Conservation (phyloP, 202 grass and related monocot genomes). For the Carex arenaria region DNA sequence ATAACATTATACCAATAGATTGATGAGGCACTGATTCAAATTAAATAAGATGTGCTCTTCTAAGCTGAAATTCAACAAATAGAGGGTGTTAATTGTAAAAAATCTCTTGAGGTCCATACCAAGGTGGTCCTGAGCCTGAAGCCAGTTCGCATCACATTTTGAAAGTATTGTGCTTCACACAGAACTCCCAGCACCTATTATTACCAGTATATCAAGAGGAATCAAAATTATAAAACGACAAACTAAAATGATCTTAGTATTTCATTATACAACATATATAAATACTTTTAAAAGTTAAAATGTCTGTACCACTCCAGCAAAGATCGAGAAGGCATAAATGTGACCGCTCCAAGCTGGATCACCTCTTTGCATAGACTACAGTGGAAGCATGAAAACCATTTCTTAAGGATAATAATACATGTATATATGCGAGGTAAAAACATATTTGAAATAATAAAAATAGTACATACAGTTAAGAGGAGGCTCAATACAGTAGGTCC, state of each 20-base stretch:
- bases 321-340: conserved; percentile 92
- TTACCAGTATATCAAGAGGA: conserved; percentile 9
- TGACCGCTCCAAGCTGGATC: conserved; percentile 87
- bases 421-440: background rate
- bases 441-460: conserved; percentile 20
- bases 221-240: conserved; percentile 5
- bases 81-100: background rate
- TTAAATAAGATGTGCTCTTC: too few relatives aligned
- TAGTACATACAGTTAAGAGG: conserved; percentile 64
- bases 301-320: conserved; percentile 87
- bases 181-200: conserved; percentile 79
- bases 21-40: background rate
- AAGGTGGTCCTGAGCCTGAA: conserved; percentile 92
- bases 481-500: conserved; percentile 72
- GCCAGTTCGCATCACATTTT: conserved; percentile 95
- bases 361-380: conserved; percentile 95
- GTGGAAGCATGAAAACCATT: conserved; percentile 1
- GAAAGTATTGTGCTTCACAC: conserved; percentile 95
- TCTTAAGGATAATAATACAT: background rate
- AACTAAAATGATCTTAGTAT: background rate
- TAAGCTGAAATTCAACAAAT: background rate
- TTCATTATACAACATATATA: background rate
- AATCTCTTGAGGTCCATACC: conserved; percentile 47
- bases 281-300: background rate
- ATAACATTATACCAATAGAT: background rate